Conservation (phyloP, 805 yeast genomes). For the Schizosaccharomyces japonicus region DNA sequence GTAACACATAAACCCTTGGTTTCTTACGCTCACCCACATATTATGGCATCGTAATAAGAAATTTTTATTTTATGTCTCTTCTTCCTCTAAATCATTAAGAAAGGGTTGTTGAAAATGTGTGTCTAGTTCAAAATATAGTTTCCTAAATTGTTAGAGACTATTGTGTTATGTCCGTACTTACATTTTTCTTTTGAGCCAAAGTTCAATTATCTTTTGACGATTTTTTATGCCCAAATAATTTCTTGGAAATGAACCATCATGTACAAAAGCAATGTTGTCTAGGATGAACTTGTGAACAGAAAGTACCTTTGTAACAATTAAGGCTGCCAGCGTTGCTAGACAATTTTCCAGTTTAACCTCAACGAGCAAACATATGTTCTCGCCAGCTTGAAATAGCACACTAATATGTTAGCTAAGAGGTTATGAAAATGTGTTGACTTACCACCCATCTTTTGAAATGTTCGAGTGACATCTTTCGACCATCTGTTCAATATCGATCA, state of each 20-base stretch:
- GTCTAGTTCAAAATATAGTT: no score
- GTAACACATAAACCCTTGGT: no score
- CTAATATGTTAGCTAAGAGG: not conserved
- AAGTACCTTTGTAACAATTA: conserved; percentile 54
- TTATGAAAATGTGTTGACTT: not conserved
- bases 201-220: conserved; percentile 37
- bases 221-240: conserved; percentile 57
- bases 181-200: conserved; percentile 30
- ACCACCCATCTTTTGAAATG: conserved; percentile 17
- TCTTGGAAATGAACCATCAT: conserved; percentile 34
- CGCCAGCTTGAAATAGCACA: conserved; percentile 61
- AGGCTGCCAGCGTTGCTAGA: conserved; percentile 56
- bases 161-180: no score
- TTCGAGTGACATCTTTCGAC: conserved; percentile 28
- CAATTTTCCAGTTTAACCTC: conserved; percentile 30
- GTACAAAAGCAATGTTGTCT: conserved; percentile 65
- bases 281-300: conserved; percentile 59
- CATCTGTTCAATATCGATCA: conserved; percentile 53
- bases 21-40: no score
- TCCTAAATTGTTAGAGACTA: no score
- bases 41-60: no score
- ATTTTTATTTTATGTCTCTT: no score
- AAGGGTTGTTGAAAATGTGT: no score
- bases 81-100: no score
- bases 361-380: conserved; percentile 52